Evolutionary conservation across 2,329 filamentous ascomycete species (phyloP).

Genomic region (Penicillium sp.): DNA sequence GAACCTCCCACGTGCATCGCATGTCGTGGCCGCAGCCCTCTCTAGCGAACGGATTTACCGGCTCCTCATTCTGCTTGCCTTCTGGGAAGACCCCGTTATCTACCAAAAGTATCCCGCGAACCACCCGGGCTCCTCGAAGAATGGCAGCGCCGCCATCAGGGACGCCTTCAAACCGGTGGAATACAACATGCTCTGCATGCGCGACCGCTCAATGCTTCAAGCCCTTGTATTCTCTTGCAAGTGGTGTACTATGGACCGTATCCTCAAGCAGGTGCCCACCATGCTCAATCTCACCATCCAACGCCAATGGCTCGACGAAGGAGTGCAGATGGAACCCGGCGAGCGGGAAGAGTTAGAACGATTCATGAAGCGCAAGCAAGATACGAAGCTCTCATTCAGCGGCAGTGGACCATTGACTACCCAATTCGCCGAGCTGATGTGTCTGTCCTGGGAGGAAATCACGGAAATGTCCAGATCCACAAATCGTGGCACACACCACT

Average conservation of each 20-base stretch:
- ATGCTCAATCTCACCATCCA: slow-evolving; percentile 36
- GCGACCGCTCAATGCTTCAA: slow-evolving; percentile 36
- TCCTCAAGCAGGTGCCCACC: slow-evolving; percentile 35
- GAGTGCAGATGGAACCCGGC: slow-evolving; percentile 21
- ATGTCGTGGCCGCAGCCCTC: slow-evolving; percentile 39
- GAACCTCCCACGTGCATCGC: slow-evolving; percentile 46
- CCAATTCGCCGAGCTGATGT: background rate
- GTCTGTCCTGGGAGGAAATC: background rate
- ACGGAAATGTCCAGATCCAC: background rate
- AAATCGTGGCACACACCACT: slow-evolving; percentile 4
- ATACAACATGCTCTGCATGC: slow-evolving; percentile 30
- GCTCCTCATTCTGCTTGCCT: slow-evolving; percentile 42
- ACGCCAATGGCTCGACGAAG: slow-evolving; percentile 33
- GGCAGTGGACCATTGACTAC: slow-evolving; percentile 10
- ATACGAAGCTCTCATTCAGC: slow-evolving; percentile 13
- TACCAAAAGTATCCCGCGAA: background rate
- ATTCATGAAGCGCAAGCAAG: slow-evolving; percentile 23
- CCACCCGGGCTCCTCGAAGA: background rate
- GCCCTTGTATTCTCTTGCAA: slow-evolving; percentile 34
- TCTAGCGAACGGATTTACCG: slow-evolving; percentile 45
- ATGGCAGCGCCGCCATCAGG: slow-evolving; percentile 20
- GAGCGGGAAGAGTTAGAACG: slow-evolving; percentile 18
- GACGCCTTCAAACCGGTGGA: slow-evolving; percentile 37
- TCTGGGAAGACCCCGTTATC: slow-evolving; percentile 35
- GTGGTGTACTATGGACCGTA: slow-evolving; percentile 42